Conservation (phyloP, 148 eudicot genomes). For the Persicaria tinctoria region DNA sequence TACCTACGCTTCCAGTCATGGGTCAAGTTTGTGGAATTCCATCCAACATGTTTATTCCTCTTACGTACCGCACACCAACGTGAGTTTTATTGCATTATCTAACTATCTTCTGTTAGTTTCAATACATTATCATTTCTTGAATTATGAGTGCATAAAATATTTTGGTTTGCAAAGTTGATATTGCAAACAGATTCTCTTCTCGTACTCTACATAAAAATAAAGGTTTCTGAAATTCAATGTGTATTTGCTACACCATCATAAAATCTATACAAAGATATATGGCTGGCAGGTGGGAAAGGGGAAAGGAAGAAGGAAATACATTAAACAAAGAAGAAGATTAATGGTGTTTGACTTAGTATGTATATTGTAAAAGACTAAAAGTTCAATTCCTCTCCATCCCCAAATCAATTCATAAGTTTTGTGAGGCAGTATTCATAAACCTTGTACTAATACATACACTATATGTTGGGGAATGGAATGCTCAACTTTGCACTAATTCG, state of each 20-base stretch:
- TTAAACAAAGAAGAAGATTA: not conserved
- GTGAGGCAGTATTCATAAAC: not conserved
- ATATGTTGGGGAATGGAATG: not conserved
- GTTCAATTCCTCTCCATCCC: not conserved
- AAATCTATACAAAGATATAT: not conserved
- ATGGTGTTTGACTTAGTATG: not conserved
- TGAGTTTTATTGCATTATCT: constrained; percentile 32
- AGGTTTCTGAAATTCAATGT: not conserved
- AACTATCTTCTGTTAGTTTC: not conserved
- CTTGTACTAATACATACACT: not conserved
- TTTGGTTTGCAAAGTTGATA: not conserved
- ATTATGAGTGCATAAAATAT: not conserved
- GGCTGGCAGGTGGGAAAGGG: not conserved
- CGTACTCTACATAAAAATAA: not conserved
- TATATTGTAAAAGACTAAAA: not conserved
- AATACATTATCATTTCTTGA: not conserved
- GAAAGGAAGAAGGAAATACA: not conserved
- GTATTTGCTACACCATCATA: not conserved
- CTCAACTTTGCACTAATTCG: constrained; percentile 3
- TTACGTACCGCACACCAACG: constrained; percentile 83
- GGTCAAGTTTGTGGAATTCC: constrained; percentile 62
- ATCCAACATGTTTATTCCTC: constrained; percentile 75
- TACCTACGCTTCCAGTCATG: constrained; percentile 54
- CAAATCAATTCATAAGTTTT: not conserved
- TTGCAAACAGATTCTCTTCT: not conserved